These are phyloP conservation scores for Cordyceps pruinosa DNA, from an alignment of 2,329 filamentous ascomycete species.

Conservation along the genomic window DNA sequence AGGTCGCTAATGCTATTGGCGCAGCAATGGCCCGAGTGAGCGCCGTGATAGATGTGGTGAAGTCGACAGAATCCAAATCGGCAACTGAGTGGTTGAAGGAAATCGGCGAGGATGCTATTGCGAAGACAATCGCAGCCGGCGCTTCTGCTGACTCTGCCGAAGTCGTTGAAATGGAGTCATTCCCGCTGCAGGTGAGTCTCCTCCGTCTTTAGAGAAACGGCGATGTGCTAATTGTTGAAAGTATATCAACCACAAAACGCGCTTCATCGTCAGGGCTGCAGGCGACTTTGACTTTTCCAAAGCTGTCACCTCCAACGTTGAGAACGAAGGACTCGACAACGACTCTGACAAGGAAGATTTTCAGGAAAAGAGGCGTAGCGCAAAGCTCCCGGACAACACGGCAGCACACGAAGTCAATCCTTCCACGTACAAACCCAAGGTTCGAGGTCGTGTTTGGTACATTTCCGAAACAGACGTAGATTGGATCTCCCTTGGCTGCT, in stretches of 20 bases:
- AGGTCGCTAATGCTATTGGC: slow-evolving; percentile 58
- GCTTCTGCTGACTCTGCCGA: slow-evolving; percentile 36
- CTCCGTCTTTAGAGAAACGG: background rate
- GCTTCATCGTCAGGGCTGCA: slow-evolving; percentile 52
- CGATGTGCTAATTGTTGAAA: slow-evolving; percentile 15
- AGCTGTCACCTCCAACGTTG: background rate
- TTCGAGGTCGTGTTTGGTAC: slow-evolving; percentile 47
- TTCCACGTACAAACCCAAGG: slow-evolving; percentile 40
- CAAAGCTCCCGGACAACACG: background rate
- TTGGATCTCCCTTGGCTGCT: slow-evolving; percentile 52
- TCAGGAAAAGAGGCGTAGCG: slow-evolving; percentile 16
- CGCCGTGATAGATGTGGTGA: slow-evolving; percentile 44
- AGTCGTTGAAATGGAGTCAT: slow-evolving; percentile 44
- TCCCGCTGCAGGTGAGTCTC: slow-evolving; percentile 44
- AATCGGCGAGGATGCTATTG: slow-evolving; percentile 34
- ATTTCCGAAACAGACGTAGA: slow-evolving; percentile 50
- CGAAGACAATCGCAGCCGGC: slow-evolving; percentile 38
- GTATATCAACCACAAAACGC: slow-evolving; percentile 47
- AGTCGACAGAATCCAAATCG: slow-evolving; percentile 38
- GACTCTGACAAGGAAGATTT: slow-evolving; percentile 17
- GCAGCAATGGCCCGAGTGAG: slow-evolving; percentile 56
- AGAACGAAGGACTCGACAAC: background rate
- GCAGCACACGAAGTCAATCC: slow-evolving; percentile 25
- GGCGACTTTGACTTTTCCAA: slow-evolving; percentile 46
- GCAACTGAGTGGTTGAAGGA: slow-evolving; percentile 31